A percentile compares a stretch with the other conserved stretches of the same genome.
phyloP scores from a whole-genome alignment of 2,329 filamentous ascomycete genomes.

The Alternaria solani region DNA sequence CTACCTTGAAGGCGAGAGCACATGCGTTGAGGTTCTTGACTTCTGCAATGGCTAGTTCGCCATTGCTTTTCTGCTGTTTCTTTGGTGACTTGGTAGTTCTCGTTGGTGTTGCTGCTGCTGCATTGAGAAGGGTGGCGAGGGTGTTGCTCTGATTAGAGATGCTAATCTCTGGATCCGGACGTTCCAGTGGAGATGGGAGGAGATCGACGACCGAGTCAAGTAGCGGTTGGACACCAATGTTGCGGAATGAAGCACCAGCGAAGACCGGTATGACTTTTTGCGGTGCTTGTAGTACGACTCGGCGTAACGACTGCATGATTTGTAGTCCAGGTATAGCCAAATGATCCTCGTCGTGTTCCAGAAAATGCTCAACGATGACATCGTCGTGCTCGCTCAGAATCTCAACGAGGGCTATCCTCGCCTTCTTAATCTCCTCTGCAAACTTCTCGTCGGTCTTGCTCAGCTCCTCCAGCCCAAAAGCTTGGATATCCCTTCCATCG shows the following conservation, averaged over 20 bases:
- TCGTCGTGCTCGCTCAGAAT: constrained; percentile 89
- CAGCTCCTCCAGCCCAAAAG: constrained; percentile 64
- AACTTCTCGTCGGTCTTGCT: constrained; percentile 59
- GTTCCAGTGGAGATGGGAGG: constrained; percentile 81
- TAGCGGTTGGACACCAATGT: constrained; percentile 91
- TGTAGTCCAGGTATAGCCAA: constrained; percentile 69
- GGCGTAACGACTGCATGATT: constrained; percentile 77
- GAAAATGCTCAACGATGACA: constrained; percentile 80
- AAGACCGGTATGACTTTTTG: constrained; percentile 85
- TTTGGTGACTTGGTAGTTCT: constrained; percentile 23
- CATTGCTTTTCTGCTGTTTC: constrained; percentile 14
- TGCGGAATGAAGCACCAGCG: constrained; percentile 89
- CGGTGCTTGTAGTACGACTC: constrained; percentile 71
- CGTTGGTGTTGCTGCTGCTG: constrained; percentile 39
- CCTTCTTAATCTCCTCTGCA: constrained; percentile 74
- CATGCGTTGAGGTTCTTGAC: constrained; percentile 73
- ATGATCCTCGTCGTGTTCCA: constrained; percentile 78
- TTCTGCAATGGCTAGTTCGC: constrained; percentile 35
- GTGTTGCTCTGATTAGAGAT: constrained; percentile 66
- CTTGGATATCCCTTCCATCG: constrained; percentile 69
- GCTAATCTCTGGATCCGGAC: constrained; percentile 80
- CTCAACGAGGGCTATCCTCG: constrained; percentile 81
- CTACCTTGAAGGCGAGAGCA: constrained; percentile 88
- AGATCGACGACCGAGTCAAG: constrained; percentile 89
- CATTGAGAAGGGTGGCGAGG: constrained; percentile 57